Evolutionary conservation across 495 filamentous ascomycete genomes (phyloP).

Genomic region (Lepidopterella palustris): DNA sequence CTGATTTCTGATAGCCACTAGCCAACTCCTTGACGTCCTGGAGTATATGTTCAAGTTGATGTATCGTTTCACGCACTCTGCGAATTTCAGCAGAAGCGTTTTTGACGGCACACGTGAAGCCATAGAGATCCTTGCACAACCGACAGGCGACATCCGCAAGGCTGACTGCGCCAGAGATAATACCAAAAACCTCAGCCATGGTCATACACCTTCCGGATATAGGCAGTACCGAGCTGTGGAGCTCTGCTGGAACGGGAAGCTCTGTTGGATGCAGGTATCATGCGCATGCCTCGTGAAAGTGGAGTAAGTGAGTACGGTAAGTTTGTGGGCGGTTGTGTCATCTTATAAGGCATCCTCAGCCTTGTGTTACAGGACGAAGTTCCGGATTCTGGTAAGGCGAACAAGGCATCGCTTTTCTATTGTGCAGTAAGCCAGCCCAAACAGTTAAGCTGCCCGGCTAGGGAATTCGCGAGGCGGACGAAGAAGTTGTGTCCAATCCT

Average conservation of each 20-base stretch:
- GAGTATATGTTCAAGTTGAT: neutral
- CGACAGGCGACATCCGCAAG: neutral
- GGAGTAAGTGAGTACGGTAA: neutral
- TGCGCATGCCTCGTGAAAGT: neutral
- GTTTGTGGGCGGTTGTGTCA: neutral
- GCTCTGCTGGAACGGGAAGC: neutral
- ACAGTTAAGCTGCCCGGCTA: too few relatives aligned
- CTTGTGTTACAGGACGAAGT: neutral
- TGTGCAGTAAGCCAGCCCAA: too few relatives aligned
- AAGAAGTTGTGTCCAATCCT: too few relatives aligned
- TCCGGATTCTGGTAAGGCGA: neutral
- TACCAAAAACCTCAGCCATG: neutral
- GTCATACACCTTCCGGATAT: neutral
- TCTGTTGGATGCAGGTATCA: neutral
- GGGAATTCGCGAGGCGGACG: too few relatives aligned
- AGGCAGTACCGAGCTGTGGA: neutral
- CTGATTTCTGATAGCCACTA: neutral
- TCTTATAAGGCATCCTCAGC: neutral
- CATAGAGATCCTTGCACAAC: neutral
- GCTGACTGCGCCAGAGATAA: neutral
- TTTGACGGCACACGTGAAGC: neutral
- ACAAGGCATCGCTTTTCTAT: too few relatives aligned
- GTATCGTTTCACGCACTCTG: neutral
- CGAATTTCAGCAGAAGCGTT: neutral
- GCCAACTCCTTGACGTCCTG: neutral